Percentiles rank a stretch among this genome's conserved stretches.
These are phyloP conservation scores for Phialophora expanda DNA, from an alignment of 2,329 filamentous ascomycete species.

Conservation along the genomic window DNA sequence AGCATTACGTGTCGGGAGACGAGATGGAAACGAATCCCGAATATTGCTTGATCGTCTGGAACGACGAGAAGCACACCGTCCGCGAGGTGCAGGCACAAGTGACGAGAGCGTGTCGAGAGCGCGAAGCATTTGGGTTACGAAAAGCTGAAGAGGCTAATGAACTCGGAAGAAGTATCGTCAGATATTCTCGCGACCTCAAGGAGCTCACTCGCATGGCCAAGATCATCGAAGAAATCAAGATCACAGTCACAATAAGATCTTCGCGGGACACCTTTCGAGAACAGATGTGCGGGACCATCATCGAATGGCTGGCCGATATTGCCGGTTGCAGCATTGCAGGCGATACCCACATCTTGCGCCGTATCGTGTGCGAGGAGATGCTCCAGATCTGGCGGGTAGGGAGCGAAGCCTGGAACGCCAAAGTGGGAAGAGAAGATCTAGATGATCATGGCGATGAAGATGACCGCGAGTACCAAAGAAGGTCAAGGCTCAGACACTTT, in stretches of 20 bases:
- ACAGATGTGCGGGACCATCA: constrained; percentile 97
- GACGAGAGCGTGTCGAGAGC: constrained; percentile 80
- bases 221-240: constrained; percentile 91
- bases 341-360: constrained; percentile 78
- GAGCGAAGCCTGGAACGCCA: constrained; percentile 78
- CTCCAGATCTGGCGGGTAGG: constrained; percentile 86
- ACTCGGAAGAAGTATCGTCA: constrained; percentile 83
- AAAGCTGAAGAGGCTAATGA: constrained; percentile 89
- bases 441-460: constrained; percentile 78
- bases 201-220: constrained; percentile 77
- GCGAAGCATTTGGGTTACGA: constrained; percentile 68
- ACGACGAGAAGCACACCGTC: constrained; percentile 97
- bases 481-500: constrained; percentile 49
- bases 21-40: constrained; percentile 69
- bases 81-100: constrained; percentile 90
- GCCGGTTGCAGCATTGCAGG: constrained; percentile 82
- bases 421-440: constrained; percentile 76
- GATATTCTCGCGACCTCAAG: constrained; percentile 73
- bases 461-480: constrained; percentile 43
- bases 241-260: constrained; percentile 93
- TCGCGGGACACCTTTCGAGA: constrained; percentile 94
- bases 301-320: constrained; percentile 95
- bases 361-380: constrained; percentile 87
- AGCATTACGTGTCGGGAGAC: constrained; percentile 72
- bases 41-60: constrained; percentile 89